Evolutionary conservation across 768 basidiomycete genomes (phyloP), one percentile per base, ranked within the genome.

Genomic region (Clathrus columnatus): DNA sequence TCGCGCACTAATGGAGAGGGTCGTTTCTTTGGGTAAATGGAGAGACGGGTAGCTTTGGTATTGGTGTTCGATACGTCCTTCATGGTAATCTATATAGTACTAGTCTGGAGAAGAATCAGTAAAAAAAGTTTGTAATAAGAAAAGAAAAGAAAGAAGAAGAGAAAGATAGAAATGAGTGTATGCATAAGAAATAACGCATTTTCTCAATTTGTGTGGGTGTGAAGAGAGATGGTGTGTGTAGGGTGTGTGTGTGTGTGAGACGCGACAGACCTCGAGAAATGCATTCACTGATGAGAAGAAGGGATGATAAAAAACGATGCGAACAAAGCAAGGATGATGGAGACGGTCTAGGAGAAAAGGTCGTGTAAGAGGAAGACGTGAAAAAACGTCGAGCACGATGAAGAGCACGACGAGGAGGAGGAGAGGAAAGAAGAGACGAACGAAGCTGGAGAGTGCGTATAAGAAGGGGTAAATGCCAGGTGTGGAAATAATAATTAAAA

Each of bases 21-120:
- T 56, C 86, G 86, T 70, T 86, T 91, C 83, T 84, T 89, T 48
- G 85, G 84, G 65, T 91, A 91, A 61, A 83, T 75, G 52, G 79
- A 70, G 60, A 76, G 77, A 67, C 85, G 79, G 60, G 82, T 76
- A 65, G 78, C 75, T 62, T 77, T 80, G 68, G 73, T 80, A 24
- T 79, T 75, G 63, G 81, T 69, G 46, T 69, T 70, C 28, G 84
- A 79, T 59, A 79, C 72, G 73, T 90, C 87, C 76, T 91, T 91
- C 89, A 91, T 91, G 70, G 75, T 75, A 23, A 49, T 36, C n/a
- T n/a, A n/a, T n/a, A n/a, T n/a, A 48, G 51, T 43, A 1, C 32
- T 48, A 23, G 14, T 54, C 43, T 30, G 54, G 16, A 18, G 59
- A 50, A 21, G 57, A 23, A 2, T n/a, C 4, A 4, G 27, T 23